Percentiles rank a stretch among this genome's conserved stretches.
Conservation (phyloP, 2,329 filamentous ascomycete genomes). For the Fusarium mexicanum region DNA sequence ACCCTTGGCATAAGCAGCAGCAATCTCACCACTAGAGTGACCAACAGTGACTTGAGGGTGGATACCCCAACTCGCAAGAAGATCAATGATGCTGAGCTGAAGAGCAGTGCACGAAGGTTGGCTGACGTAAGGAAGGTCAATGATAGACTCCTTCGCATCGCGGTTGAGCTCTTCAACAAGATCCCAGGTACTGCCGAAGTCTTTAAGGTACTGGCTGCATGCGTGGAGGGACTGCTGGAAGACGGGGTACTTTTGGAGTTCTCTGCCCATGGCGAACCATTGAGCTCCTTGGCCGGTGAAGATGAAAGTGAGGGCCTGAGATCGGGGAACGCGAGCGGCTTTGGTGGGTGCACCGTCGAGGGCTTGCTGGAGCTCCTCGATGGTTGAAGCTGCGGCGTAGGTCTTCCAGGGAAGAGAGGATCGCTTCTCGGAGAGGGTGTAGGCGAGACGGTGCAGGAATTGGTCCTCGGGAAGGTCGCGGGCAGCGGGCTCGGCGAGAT, state of each 20-base stretch:
- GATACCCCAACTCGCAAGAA: neutral
- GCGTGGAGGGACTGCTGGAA: neutral
- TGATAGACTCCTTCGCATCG: neutral
- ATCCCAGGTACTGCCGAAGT: neutral
- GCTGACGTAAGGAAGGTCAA: neutral
- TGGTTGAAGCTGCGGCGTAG: neutral
- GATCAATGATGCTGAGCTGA: neutral
- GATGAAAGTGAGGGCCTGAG: neutral
- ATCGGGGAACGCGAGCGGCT: neutral
- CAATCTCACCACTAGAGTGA: neutral
- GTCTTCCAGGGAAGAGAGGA: neutral
- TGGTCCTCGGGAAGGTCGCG: neutral
- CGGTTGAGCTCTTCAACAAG: neutral
- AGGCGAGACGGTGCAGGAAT: neutral
- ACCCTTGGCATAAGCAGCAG: neutral
- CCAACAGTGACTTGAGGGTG: neutral
- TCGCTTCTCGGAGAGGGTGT: neutral
- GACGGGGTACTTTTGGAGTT: neutral
- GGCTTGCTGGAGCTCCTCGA: neutral
- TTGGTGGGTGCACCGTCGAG: neutral
- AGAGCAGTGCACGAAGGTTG: neutral
- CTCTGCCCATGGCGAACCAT: neutral
- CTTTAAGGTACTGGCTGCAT: neutral
- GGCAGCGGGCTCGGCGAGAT: neutral
- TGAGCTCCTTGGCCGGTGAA: constrained; percentile 4